Base-by-base conservation (phyloP, 2,329 filamentous ascomycete species). In the Botrytis fabae region DNA sequence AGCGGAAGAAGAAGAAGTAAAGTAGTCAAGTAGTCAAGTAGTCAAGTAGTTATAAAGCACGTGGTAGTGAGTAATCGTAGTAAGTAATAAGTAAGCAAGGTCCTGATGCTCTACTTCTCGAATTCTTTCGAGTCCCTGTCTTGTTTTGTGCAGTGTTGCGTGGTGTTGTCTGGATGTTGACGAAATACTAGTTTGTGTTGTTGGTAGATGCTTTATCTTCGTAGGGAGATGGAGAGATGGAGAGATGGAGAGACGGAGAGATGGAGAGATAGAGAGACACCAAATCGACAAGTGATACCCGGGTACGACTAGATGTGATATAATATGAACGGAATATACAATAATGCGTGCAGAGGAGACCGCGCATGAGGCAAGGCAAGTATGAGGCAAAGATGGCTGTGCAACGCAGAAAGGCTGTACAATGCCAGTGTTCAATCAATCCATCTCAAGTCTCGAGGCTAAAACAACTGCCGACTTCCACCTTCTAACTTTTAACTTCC, bases 321-420 rank as follows among this genome's bases (percentile, higher is more conserved):
- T 42, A 9, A 42, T 28, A 62, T 42, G 38, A 42, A 38, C 14
- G 32, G 16, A 59, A 59, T 35, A 35, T 59, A 18, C 35, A 60
- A 35, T 38, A 20, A 35, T 25, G 38, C n/a, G 35, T 18, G 51
- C 14, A n/a, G 22, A 25, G 10, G 32, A 60, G 57, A 18, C 28
- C 28, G 28, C 1, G 28, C 28, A 35, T 35, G 35, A 35, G 35
- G 35, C 35, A 35, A 5, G 35, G 35, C 35, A 35, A 32, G 48
- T 14, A 54, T 28, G n/a, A 28, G 57, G 59, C 32, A 61, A 61
- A 61, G 28, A 46, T 44, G 61, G 40, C 61, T 64, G 61, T 64
- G 40, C 61, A 44, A 22, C n/a, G 6, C 20, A 42, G 42, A 44
- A 28, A n/a, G 16, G n/a, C 8, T 54, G 12, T 54, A 38, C 38